Evolutionary conservation across 768 basidiomycete species (phyloP).

Genomic region (Auricularia heimuer): DNA sequence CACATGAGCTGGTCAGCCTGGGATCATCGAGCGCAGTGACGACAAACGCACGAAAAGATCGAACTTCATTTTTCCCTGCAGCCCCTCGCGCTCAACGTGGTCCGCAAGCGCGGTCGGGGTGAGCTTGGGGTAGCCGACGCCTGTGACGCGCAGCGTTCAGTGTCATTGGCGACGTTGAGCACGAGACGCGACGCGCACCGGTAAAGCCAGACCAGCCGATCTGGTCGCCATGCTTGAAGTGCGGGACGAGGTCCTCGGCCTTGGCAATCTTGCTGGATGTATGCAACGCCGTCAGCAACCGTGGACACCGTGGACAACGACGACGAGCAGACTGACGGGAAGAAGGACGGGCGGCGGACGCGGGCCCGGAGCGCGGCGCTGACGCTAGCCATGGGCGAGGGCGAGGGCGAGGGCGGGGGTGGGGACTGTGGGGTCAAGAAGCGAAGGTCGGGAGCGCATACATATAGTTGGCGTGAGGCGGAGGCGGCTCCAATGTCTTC

Average conservation of each 20-base stretch:
- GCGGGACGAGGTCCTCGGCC: conserved; percentile 8
- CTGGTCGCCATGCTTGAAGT: conserved; percentile 12
- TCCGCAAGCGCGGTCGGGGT: conserved; percentile 15
- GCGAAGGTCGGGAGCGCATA: too few relatives aligned
- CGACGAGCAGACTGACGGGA: neutral
- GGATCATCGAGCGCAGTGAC: too few relatives aligned
- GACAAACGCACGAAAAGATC: conserved; percentile 11
- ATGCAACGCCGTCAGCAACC: too few relatives aligned
- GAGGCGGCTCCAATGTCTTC: too few relatives aligned
- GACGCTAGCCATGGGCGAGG: neutral
- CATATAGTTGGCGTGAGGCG: too few relatives aligned
- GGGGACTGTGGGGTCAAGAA: neutral
- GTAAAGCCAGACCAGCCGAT: conserved; percentile 11
- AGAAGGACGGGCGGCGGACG: neutral
- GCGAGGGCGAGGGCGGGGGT: neutral
- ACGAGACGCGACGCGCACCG: conserved; percentile 5
- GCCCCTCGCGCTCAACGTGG: conserved; percentile 17
- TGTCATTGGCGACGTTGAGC: neutral
- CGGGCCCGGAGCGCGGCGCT: neutral
- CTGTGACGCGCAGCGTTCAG: neutral
- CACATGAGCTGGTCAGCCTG: neutral
- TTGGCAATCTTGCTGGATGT: conserved; percentile 3
- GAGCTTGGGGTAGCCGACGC: conserved; percentile 6
- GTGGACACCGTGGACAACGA: too few relatives aligned
- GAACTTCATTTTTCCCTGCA: conserved; percentile 19